phyloP scores from a whole-genome alignment of 352 stramenopile genomes.

The Phytophthora colocasiae region DNA sequence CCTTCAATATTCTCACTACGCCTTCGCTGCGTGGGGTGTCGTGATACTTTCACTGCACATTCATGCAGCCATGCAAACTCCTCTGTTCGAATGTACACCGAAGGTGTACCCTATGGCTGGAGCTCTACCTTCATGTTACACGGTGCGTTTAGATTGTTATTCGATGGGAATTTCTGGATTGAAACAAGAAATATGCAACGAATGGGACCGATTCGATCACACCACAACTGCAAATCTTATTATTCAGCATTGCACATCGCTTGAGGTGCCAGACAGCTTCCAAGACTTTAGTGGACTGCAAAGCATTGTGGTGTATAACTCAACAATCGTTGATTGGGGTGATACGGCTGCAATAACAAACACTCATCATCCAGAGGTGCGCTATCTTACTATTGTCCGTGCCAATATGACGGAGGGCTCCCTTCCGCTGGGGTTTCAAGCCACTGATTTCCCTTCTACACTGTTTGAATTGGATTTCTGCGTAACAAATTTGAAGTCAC shows the following conservation, averaged over 20 bases:
- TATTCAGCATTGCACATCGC: conserved; percentile 36
- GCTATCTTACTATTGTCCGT: conserved; percentile 34
- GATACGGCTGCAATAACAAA: conserved; percentile 32
- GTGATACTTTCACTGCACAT: conserved; percentile 31
- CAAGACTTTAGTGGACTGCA: conserved; percentile 40
- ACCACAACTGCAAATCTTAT: conserved; percentile 29
- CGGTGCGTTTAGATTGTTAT: conserved; percentile 44
- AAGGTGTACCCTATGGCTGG: conserved; percentile 41
- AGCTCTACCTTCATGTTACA: conserved; percentile 35
- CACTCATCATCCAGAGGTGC: conserved; percentile 35
- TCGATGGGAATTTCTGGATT: conserved; percentile 10
- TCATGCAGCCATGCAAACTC: conserved; percentile 17
- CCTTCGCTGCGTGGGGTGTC: conserved; percentile 24
- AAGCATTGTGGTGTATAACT: conserved; percentile 45
- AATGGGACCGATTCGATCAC: conserved; percentile 34
- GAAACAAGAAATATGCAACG: conserved; percentile 11
- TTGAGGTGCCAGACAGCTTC: conserved; percentile 45
- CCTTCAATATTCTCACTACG: conserved; percentile 6
- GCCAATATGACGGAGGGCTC: conserved; percentile 36
- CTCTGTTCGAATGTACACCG: conserved; percentile 23
- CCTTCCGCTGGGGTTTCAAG: conserved; percentile 43
- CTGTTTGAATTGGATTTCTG: conserved; percentile 41
- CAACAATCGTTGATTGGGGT: conserved; percentile 37
- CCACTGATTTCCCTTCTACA: conserved; percentile 33
- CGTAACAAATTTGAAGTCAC: conserved; percentile 36